Percentiles rank a stretch among this genome's conserved stretches.
These are phyloP conservation scores for Durotheca rogersii DNA, from an alignment of 495 filamentous ascomycete species.

Conservation along the genomic window DNA sequence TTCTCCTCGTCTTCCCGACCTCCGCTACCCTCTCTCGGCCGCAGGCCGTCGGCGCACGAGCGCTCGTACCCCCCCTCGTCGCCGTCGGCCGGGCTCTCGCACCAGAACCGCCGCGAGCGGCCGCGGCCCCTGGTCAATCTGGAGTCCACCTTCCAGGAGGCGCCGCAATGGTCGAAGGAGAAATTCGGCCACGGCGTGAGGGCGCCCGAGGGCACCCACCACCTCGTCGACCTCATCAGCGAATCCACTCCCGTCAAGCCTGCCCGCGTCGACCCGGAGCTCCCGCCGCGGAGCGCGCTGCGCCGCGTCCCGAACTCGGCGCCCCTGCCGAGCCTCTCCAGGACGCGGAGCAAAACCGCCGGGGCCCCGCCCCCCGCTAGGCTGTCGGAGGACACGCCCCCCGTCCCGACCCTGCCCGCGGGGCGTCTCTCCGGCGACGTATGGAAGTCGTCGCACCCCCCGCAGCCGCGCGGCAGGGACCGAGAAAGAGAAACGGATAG, in stretches of 20 bases:
- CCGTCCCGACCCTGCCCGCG: constrained; percentile 21
- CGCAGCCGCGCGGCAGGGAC: constrained; percentile 16
- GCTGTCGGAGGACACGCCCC: constrained; percentile 16
- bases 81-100: constrained; percentile 15
- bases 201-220: constrained; percentile 55
- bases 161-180: constrained; percentile 63
- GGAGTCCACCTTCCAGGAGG: constrained; percentile 69
- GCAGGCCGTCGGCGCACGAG: constrained; percentile 5
- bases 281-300: constrained; percentile 26
- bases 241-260: constrained; percentile 10
- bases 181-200: constrained; percentile 68
- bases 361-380: constrained; percentile 19
- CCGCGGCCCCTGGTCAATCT: constrained; percentile 68
- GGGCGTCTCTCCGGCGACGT: constrained; percentile 4
- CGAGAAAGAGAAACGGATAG: constrained; percentile 17
- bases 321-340: constrained; percentile 19
- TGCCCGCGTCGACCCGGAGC: constrained; percentile 1
- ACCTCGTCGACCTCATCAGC: constrained; percentile 59
- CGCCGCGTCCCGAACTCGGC: constrained; percentile 23
- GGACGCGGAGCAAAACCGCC: constrained; percentile 33
- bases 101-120: constrained; percentile 28
- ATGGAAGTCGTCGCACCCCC: constrained; percentile 1
- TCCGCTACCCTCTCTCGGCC: constrained; percentile 17
- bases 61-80: constrained; percentile 23
- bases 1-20: constrained; percentile 23